phyloP scores from a whole-genome alignment of 2,329 filamentous ascomycete genomes.

The Monosporascus sp. region DNA sequence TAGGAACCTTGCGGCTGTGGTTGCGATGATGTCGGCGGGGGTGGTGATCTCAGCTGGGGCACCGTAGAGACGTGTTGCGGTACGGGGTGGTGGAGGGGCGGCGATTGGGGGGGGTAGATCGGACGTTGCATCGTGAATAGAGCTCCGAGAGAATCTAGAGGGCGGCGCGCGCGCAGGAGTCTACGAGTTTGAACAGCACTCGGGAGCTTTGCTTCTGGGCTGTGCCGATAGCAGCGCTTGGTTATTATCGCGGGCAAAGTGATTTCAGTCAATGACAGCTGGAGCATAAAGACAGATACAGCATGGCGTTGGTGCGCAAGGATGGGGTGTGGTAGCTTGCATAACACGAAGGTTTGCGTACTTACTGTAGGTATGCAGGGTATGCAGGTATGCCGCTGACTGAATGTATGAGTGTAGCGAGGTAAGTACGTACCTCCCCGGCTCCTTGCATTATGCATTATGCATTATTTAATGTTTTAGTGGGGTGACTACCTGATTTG shows the following conservation, averaged over 20 bases:
- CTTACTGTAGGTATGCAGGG: too few species aligned
- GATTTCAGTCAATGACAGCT: background rate
- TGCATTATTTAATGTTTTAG: too few species aligned
- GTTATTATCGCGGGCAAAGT: background rate
- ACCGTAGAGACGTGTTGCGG: slow-evolving; percentile 98
- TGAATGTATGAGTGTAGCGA: background rate
- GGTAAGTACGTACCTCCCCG: background rate
- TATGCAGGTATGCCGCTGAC: too few species aligned
- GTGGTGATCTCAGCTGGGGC: slow-evolving; percentile 91
- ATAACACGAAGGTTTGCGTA: too few species aligned
- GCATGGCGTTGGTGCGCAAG: background rate
- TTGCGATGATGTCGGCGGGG: slow-evolving; percentile 66
- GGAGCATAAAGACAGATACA: background rate
- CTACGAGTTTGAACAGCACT: too few species aligned
- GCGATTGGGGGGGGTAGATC: slow-evolving; percentile 79
- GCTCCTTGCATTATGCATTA: background rate
- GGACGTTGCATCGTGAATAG: slow-evolving; percentile 71
- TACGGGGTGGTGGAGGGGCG: slow-evolving; percentile 92
- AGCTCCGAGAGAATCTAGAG: background rate
- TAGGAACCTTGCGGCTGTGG: slow-evolving; percentile 62
- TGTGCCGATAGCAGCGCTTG: background rate
- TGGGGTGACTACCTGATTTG: background rate
- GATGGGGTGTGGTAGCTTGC: background rate
- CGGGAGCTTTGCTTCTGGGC: too few species aligned
- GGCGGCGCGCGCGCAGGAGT: too few species aligned